Evolutionary conservation across 495 filamentous ascomycete genomes (phyloP).

Genomic region (Hypoxylon fragiforme): DNA sequence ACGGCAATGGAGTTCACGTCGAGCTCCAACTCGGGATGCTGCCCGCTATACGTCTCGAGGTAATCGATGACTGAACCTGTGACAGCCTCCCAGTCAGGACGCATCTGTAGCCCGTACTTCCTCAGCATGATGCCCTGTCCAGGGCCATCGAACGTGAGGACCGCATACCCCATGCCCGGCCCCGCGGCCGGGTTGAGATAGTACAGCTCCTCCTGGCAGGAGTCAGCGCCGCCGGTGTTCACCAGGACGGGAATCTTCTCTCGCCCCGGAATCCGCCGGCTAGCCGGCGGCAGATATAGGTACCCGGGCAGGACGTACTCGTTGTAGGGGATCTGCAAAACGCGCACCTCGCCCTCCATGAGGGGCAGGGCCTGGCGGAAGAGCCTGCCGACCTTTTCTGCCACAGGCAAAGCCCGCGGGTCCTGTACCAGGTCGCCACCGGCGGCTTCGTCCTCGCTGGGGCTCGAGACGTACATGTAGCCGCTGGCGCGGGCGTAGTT

Average conservation of each 20-base stretch:
- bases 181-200: slow-evolving; percentile 34
- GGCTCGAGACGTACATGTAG: slow-evolving; percentile 38
- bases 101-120: slow-evolving; percentile 36
- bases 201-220: slow-evolving; percentile 53
- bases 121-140: slow-evolving; percentile 51
- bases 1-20: slow-evolving; percentile 48
- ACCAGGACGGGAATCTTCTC: slow-evolving; percentile 49
- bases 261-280: slow-evolving; percentile 24
- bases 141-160: slow-evolving; percentile 53
- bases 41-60: slow-evolving; percentile 9
- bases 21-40: slow-evolving; percentile 41
- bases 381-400: background rate
- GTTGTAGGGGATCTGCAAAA: slow-evolving; percentile 48
- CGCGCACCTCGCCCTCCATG: background rate
- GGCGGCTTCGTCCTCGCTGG: background rate
- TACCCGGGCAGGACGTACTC: slow-evolving; percentile 41
- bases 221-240: slow-evolving; percentile 45
- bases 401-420: background rate
- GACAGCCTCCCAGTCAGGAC: slow-evolving; percentile 42
- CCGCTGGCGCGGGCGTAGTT: slow-evolving; percentile 48
- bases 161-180: slow-evolving; percentile 48
- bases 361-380: background rate
- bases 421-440: too few species aligned
- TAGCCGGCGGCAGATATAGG: slow-evolving; percentile 43
- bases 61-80: slow-evolving; percentile 40